phyloP scores from a whole-genome alignment of 2,329 filamentous ascomycete genomes.

The Nigrospora osmanthi region DNA sequence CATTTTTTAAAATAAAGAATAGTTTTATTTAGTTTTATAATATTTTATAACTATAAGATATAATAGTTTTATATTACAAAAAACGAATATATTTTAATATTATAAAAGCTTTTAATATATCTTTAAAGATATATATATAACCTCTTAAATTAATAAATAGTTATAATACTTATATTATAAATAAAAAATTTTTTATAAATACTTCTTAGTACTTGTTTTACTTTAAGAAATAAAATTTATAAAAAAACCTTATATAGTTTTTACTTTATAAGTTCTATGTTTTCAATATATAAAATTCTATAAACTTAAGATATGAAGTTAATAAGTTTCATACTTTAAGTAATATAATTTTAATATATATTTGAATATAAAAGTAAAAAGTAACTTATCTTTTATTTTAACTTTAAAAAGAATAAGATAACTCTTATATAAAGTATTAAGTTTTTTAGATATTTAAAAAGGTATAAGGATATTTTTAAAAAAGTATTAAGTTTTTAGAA shows the following conservation, averaged over 20 bases:
- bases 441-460: not conserved
- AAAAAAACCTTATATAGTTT: not conserved
- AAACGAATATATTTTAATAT: not conserved
- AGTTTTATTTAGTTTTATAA: not conserved
- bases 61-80: conserved; percentile 1
- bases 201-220: not conserved
- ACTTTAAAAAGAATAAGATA: not conserved
- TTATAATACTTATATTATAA: not conserved
- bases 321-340: not conserved
- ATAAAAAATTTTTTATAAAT: not conserved
- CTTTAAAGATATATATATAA: not conserved
- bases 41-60: not conserved
- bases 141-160: not conserved
- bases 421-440: not conserved
- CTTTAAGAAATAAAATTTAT: too few relatives aligned
- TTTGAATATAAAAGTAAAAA: too few relatives aligned
- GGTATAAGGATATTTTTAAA: too few relatives aligned
- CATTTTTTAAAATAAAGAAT: not conserved
- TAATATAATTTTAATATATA: too few relatives aligned
- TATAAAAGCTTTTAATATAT: not conserved
- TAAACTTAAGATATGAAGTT: not conserved
- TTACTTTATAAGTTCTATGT: not conserved
- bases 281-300: not conserved
- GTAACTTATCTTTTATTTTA: not conserved
- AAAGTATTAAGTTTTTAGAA: not conserved